Conservation (phyloP, 75 land plant genomes). For the Pinus albicaulis region DNA sequence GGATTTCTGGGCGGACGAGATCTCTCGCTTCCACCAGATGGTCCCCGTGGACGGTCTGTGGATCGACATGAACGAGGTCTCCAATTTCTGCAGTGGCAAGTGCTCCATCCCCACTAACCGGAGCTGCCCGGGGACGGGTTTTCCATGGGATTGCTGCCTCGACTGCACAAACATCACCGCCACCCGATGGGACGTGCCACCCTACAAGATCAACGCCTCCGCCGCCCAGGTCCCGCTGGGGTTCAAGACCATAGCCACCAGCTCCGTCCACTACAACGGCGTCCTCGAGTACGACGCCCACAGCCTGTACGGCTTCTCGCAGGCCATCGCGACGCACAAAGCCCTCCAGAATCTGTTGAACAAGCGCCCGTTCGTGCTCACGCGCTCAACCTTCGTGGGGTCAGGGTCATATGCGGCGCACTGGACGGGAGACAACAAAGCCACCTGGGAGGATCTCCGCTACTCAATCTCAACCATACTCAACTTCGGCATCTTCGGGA, state of each 20-base stretch:
- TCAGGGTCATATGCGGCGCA: conserved; percentile 72
- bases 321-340: conserved; percentile 63
- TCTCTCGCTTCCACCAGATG: too few species aligned
- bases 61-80: too few species aligned
- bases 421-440: conserved; percentile 24
- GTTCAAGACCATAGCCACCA: conserved; percentile 74
- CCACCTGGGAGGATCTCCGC: too few species aligned
- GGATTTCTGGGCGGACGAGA: too few species aligned
- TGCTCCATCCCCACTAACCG: too few species aligned
- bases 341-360: conserved; percentile 41
- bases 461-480: too few species aligned
- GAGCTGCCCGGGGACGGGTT: too few species aligned
- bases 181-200: conserved; percentile 62
- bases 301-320: conserved; percentile 72
- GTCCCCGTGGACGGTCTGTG: too few species aligned
- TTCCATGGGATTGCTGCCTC: too few species aligned
- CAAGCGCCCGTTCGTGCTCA: conserved; percentile 63
- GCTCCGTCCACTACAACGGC: conserved; percentile 66
- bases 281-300: conserved; percentile 66
- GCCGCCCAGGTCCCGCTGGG: conserved; percentile 44
- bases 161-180: too few species aligned
- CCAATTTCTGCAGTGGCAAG: too few species aligned
- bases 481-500: too few species aligned
- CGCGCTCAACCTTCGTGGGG: conserved; percentile 29
- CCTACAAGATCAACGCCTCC: conserved; percentile 74